These are phyloP conservation scores for Globisporangium middletonii DNA, from an alignment of 352 stramenopile genomes.

Conservation along the genomic window DNA sequence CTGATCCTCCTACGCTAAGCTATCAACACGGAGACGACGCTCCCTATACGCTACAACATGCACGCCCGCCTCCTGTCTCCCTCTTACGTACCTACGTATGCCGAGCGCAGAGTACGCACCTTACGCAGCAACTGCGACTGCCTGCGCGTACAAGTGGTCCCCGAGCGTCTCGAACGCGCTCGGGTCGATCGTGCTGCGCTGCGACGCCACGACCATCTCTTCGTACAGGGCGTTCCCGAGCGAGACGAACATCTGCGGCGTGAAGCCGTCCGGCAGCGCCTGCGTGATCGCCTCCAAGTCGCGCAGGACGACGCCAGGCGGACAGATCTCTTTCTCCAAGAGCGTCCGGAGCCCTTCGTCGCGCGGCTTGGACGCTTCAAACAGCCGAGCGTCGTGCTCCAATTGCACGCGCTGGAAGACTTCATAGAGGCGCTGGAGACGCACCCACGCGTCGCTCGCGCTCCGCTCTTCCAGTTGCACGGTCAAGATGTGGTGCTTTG, in stretches of 20 bases:
- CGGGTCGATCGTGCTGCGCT: slow-evolving; percentile 38
- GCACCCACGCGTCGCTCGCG: slow-evolving; percentile 45
- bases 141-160: slow-evolving; percentile 47
- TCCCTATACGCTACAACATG: neutral
- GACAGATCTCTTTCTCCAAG: slow-evolving; percentile 31
- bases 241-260: slow-evolving; percentile 56
- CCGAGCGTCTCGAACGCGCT: slow-evolving; percentile 47
- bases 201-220: slow-evolving; percentile 48
- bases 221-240: slow-evolving; percentile 63
- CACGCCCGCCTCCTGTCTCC: no score
- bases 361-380: slow-evolving; percentile 9
- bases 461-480: slow-evolving; percentile 42
- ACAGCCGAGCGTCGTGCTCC: slow-evolving; percentile 20
- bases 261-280: slow-evolving; percentile 61
- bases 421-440: slow-evolving; percentile 51
- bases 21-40: neutral
- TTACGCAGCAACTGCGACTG: slow-evolving; percentile 42
- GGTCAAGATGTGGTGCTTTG: slow-evolving; percentile 21
- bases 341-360: slow-evolving; percentile 49
- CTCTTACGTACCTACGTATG: no score
- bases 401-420: slow-evolving; percentile 44
- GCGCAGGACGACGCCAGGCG: slow-evolving; percentile 31
- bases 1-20: neutral
- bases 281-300: slow-evolving; percentile 47
- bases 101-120: neutral